Conservation (phyloP, 352 stramenopile species). For the Phytophthora ohioensis region DNA sequence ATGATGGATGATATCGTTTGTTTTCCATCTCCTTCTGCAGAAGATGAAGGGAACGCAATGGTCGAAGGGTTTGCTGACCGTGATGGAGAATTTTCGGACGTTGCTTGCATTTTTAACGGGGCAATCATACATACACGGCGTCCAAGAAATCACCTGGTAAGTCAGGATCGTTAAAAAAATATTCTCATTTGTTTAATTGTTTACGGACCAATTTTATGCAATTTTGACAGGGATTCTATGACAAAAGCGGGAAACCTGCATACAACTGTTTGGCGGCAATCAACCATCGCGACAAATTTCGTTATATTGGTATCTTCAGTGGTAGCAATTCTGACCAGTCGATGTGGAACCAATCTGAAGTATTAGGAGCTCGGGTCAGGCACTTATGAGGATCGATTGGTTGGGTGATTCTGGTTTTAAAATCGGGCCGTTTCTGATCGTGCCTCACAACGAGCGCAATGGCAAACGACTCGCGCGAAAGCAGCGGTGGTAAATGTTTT, state of each 20-base stretch:
- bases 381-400: constrained; percentile 18
- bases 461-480: constrained; percentile 4
- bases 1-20: constrained; percentile 17
- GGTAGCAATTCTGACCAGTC: constrained; percentile 19
- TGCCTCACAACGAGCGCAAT: constrained; percentile 10
- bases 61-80: constrained; percentile 3
- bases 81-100: constrained; percentile 16
- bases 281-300: constrained; percentile 19
- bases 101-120: constrained; percentile 27
- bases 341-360: constrained; percentile 24
- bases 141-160: constrained; percentile 7
- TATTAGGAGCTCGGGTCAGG: constrained; percentile 1
- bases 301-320: constrained; percentile 21
- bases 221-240: constrained; percentile 22
- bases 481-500: constrained; percentile 3
- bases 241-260: constrained; percentile 26
- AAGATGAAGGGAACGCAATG: constrained; percentile 13
- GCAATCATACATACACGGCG: constrained; percentile 9
- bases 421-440: constrained; percentile 21
- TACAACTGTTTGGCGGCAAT: constrained; percentile 22
- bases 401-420: constrained; percentile 19
- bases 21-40: constrained; percentile 8
- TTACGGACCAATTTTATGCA: neutral
- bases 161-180: neutral
- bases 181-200: neutral